These are phyloP conservation scores for Thyridium curvatum DNA, from an alignment of 2,329 filamentous ascomycete species.

Conservation along the genomic window DNA sequence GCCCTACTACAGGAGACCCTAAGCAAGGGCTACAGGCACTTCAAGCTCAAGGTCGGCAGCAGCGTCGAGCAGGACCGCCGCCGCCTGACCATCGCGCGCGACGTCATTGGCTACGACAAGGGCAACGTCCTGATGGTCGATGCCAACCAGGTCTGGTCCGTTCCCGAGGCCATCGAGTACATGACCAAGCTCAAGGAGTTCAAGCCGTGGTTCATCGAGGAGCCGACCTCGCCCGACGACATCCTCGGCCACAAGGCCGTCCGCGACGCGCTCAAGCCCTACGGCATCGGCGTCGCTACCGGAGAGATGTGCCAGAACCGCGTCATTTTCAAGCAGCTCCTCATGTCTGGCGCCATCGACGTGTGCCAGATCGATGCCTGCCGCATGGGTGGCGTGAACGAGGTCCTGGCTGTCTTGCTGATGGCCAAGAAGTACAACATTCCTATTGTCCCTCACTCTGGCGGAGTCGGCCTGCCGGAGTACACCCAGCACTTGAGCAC, in stretches of 20 bases:
- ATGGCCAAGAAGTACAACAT: conserved; percentile 75
- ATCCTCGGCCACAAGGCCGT: conserved; percentile 83
- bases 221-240: conserved; percentile 86
- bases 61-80: conserved; percentile 63
- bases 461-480: conserved; percentile 84
- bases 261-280: conserved; percentile 68
- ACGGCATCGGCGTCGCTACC: conserved; percentile 78
- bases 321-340: conserved; percentile 88
- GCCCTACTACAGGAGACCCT: conserved; percentile 67
- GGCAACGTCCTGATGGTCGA: conserved; percentile 89
- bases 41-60: conserved; percentile 85
- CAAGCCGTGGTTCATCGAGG: conserved; percentile 91
- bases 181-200: conserved; percentile 79
- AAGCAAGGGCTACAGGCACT: conserved; percentile 71
- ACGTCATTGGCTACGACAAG: conserved; percentile 74
- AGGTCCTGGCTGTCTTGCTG: conserved; percentile 83
- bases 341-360: conserved; percentile 74
- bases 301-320: conserved; percentile 96
- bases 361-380: conserved; percentile 89
- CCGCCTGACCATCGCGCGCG: conserved; percentile 66
- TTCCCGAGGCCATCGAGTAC: conserved; percentile 81
- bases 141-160: conserved; percentile 89
- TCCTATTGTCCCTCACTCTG: conserved; percentile 83
- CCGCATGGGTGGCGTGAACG: conserved; percentile 83
- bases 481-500: conserved; percentile 91